phyloP scores from a whole-genome alignment of 2,329 filamentous ascomycete genomes.

The Neonectria hederae region DNA sequence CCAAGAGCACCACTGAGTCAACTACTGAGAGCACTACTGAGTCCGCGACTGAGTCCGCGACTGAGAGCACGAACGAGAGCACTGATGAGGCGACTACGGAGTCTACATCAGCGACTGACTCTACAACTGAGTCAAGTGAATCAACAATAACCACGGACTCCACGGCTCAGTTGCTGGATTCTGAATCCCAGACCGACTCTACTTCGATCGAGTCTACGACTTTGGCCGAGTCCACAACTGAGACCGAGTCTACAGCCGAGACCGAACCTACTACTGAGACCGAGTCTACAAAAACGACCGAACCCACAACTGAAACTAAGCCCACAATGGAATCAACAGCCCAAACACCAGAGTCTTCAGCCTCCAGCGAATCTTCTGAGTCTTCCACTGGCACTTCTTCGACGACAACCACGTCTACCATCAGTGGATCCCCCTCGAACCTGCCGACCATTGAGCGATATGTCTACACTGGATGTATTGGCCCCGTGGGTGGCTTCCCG shows the following conservation, averaged over 20 bases:
- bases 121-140: background rate
- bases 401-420: background rate
- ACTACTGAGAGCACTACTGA: background rate
- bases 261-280: background rate
- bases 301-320: conserved; percentile 2
- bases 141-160: background rate
- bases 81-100: too few species aligned
- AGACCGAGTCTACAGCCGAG: too few species aligned
- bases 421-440: conserved; percentile 8
- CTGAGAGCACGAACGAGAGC: too few species aligned
- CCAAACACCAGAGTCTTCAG: background rate
- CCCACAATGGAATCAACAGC: too few species aligned
- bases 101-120: too few species aligned
- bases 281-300: conserved; percentile 1
- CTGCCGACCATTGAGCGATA: conserved; percentile 16
- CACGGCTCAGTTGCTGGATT: too few species aligned
- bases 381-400: background rate
- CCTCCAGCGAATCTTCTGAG: background rate
- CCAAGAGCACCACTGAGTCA: background rate
- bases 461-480: conserved; percentile 24
- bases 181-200: too few species aligned
- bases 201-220: too few species aligned
- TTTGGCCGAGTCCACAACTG: background rate
- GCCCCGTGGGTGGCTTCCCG: conserved; percentile 25
- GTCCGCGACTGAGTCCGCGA: too few species aligned